Evolutionary conservation across 768 basidiomycete genomes (phyloP).

Genomic region (Coprinopsis strossmayeri): DNA sequence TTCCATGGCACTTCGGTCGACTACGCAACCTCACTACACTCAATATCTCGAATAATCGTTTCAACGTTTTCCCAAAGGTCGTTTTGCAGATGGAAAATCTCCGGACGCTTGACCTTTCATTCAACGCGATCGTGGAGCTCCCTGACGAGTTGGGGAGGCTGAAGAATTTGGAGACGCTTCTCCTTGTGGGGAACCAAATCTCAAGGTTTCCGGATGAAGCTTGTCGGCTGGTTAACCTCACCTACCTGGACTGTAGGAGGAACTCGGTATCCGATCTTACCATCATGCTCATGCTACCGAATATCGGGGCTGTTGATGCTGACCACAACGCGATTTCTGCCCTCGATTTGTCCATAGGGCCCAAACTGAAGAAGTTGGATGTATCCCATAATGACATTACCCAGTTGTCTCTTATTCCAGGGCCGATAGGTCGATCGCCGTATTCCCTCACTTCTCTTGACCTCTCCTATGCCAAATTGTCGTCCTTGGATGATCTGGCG

Average conservation of each 20-base stretch:
- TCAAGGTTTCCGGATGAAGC: conserved; percentile 62
- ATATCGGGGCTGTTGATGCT: conserved; percentile 59
- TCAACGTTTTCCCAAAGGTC: conserved; percentile 65
- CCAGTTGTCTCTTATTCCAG: conserved; percentile 55
- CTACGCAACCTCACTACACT: conserved; percentile 66
- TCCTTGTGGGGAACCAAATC: conserved; percentile 84
- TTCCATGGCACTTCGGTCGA: conserved; percentile 82
- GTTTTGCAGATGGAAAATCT: conserved; percentile 71
- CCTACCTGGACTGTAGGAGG: conserved; percentile 75
- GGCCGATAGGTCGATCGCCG: conserved; percentile 33
- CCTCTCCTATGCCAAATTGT: conserved; percentile 31
- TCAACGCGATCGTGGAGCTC: conserved; percentile 81
- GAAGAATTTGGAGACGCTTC: conserved; percentile 58
- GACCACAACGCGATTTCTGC: conserved; percentile 82
- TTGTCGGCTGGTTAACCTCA: conserved; percentile 49
- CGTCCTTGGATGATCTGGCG: conserved; percentile 66
- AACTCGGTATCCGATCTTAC: conserved; percentile 78
- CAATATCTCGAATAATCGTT: conserved; percentile 96
- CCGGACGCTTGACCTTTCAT: conserved; percentile 86
- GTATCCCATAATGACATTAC: conserved; percentile 89
- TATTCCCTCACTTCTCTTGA: conserved; percentile 30
- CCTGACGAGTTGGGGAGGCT: conserved; percentile 77
- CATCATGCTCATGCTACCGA: conserved; percentile 60
- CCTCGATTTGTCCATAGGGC: conserved; percentile 72
- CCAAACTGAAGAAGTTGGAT: conserved; percentile 57